Base-by-base conservation (phyloP, 1,139 yeast genomes). In the Meyerozyma athensensis region DNA sequence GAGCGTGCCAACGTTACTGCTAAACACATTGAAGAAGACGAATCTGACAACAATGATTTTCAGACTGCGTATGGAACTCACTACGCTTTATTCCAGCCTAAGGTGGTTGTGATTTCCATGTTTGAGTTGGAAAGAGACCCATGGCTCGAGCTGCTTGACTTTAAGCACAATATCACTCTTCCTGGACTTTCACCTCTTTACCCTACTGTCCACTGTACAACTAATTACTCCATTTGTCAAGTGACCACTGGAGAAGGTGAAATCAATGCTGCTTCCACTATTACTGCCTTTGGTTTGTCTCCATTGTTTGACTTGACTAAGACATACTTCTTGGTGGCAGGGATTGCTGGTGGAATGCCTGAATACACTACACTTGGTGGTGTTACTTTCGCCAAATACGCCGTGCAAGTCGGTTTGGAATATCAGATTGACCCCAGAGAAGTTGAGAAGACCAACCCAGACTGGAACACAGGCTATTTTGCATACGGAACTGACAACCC, bases 221-320 rank as follows among this genome's bases (percentile, higher is more conserved):
- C 63, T 31, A 65, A 76, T 58, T 75, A 69, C 56, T 60, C 75
- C 22, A 58, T 80, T 30, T 79, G 85, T 62, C 80, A 78, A 52
- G 55, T 79, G 41, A 77, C 83, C 35, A 77, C 82, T 12, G 86
- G 86, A 40, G 86, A 80, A 59, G 82, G 81, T 44, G 85, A 79
- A 54, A 74, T 78, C 49, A 80, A 80, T 50, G 86, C 86, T 32
- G 86, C 86, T 19, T 48, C 79, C 28, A 67, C 84, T 26, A 56
- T 79, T 43, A 66, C 76, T 37, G 79, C 86, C 4, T 59, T 80
- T 45, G 54, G 74, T 9, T 63, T 77, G 54, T 66, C 68, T 39
- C 79, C 83, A 30, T 52, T 66, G 43, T 79, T 80, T 46, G 82
- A 80, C 52, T 68, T 79, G 37, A 53, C 78, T 26, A 68, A 72